A percentile compares a stretch with the other conserved stretches of the same genome.
Evolutionary conservation across 305 asterid genomes (phyloP).

Genomic region (Fraxinus floribunda): DNA sequence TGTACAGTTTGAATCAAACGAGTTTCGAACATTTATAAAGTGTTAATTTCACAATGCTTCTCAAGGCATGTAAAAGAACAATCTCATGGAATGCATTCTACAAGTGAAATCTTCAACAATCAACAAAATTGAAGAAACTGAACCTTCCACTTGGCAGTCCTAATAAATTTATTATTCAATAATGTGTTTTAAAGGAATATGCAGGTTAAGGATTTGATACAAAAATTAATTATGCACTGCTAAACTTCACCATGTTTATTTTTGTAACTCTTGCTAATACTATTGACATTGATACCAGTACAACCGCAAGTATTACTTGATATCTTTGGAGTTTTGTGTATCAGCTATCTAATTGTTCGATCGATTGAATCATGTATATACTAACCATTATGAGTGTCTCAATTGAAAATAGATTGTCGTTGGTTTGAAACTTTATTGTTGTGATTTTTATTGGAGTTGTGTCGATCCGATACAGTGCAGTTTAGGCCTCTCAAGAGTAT

Average conservation of each 20-base stretch:
- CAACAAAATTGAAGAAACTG: neutral
- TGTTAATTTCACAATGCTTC: neutral
- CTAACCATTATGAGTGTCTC: neutral
- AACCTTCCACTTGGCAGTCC: neutral
- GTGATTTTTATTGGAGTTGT: constrained; percentile 7
- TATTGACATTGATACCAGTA: neutral
- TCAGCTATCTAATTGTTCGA: neutral
- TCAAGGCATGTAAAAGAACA: neutral
- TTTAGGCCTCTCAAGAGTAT: neutral
- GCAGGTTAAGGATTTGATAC: neutral
- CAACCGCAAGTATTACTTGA: neutral
- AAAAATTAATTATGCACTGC: neutral
- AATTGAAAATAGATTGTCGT: constrained; percentile 1
- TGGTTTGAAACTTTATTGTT: neutral
- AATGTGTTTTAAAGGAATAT: neutral
- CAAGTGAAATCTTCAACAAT: neutral
- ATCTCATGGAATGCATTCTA: neutral
- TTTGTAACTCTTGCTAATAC: neutral
- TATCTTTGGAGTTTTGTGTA: neutral
- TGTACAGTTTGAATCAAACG: neutral
- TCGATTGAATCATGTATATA: constrained; percentile 6
- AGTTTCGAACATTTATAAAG: neutral
- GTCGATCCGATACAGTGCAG: neutral
- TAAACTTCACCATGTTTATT: neutral
- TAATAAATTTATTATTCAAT: neutral